These are phyloP conservation scores for Acer negundo DNA, from an alignment of 345 rosid species.

Conservation along the genomic window DNA sequence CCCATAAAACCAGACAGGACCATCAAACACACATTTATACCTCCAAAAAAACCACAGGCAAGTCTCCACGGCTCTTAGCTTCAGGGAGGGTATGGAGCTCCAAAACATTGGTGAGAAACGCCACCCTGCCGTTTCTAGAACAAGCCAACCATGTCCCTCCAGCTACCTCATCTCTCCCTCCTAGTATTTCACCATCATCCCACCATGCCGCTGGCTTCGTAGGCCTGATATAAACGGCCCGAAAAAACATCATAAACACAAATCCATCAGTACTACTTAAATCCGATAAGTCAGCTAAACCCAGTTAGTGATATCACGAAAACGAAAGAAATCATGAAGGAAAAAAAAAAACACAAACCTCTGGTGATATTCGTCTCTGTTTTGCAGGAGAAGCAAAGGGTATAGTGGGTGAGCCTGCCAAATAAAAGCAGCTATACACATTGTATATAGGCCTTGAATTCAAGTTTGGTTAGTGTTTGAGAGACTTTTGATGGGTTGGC, in stretches of 20 bases:
- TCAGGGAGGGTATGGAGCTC: conserved; percentile 55
- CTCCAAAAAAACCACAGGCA: conserved; percentile 68
- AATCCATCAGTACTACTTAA: neutral
- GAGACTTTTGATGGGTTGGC: too few relatives aligned
- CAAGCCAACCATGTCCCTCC: conserved; percentile 82
- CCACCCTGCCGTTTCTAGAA: conserved; percentile 58
- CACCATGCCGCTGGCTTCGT: conserved; percentile 66
- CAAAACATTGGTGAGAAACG: conserved; percentile 65
- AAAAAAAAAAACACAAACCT: conserved; percentile 39
- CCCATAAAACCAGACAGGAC: too few relatives aligned
- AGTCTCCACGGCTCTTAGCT: conserved; percentile 64
- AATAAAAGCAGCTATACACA: conserved; percentile 65
- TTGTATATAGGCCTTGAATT: conserved; percentile 13
- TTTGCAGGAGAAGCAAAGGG: conserved; percentile 60
- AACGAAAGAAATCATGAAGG: neutral
- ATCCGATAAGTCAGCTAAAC: neutral
- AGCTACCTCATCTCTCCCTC: conserved; percentile 59
- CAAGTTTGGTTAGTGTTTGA: neutral
- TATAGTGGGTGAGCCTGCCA: conserved; percentile 69
- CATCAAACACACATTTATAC: conserved; percentile 20
- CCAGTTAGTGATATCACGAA: neutral
- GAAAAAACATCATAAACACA: conserved; percentile 1
- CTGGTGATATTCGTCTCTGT: conserved; percentile 70
- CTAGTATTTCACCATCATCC: conserved; percentile 51
- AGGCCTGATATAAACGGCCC: conserved; percentile 37